phyloP scores from a whole-genome alignment of 306 rosid species.

The Castanopsis chinensis region DNA sequence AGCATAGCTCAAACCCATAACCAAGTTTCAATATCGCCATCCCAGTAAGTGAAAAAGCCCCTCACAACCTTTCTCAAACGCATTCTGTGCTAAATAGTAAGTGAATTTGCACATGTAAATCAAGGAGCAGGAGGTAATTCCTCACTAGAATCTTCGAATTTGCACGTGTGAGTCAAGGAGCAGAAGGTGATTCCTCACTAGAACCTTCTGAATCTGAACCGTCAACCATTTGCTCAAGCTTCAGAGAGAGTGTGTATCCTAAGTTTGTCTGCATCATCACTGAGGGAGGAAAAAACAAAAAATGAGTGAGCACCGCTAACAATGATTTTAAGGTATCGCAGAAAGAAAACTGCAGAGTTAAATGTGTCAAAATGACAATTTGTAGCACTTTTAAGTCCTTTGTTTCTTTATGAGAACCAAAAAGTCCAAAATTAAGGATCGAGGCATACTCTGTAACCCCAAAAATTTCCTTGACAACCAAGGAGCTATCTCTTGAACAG shows the following conservation, averaged over 20 bases:
- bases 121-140: conserved; percentile 31
- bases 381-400: background rate
- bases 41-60: background rate
- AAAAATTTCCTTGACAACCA: conserved; percentile 82
- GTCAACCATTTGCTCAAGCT: conserved; percentile 76
- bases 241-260: conserved; percentile 77
- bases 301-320: conserved; percentile 10
- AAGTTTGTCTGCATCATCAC: conserved; percentile 82
- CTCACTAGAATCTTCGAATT: conserved; percentile 34
- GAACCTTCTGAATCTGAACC: conserved; percentile 63
- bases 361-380: too few species aligned
- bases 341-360: background rate
- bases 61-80: background rate
- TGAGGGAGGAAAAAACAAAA: conserved; percentile 29
- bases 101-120: conserved; percentile 10
- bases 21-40: background rate
- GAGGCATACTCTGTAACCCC: conserved; percentile 90
- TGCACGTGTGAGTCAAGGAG: conserved; percentile 28
- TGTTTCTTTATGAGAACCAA: background rate
- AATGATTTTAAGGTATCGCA: background rate
- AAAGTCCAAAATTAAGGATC: conserved; percentile 19
- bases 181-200: conserved; percentile 26
- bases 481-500: conserved; percentile 81
- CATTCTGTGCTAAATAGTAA: background rate
- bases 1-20: background rate